phyloP scores from a whole-genome alignment of 2,329 filamentous ascomycete genomes.

The Neofusicoccum laricinum region DNA sequence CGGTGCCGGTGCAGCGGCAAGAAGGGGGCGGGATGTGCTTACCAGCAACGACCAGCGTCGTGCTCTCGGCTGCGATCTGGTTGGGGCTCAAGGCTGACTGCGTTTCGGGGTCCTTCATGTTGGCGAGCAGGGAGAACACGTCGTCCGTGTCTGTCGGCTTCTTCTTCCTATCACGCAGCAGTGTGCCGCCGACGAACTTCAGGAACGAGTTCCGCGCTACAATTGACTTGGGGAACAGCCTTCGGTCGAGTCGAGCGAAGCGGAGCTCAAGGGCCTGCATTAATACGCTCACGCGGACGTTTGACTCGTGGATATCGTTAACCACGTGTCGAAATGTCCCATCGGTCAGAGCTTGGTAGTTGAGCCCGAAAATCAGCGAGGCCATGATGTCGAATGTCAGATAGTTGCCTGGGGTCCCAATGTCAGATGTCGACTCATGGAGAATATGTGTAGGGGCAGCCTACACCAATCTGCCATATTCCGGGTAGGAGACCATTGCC shows the following conservation, averaged over 20 bases:
- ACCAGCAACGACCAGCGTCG: conserved; percentile 47
- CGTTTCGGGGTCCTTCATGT: conserved; percentile 47
- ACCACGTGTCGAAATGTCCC: conserved; percentile 35
- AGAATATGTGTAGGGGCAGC: not conserved
- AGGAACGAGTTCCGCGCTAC: not conserved
- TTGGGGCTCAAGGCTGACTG: conserved; percentile 42
- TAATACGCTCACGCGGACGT: not conserved
- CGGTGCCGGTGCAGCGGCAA: not conserved
- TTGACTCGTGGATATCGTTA: conserved; percentile 36
- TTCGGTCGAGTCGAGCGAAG: not conserved
- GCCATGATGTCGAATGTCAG: conserved; percentile 53
- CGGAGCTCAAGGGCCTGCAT: not conserved
- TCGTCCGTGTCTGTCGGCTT: not conserved
- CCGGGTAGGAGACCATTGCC: not conserved
- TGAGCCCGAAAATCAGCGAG: conserved; percentile 45
- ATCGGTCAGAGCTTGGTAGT: conserved; percentile 33
- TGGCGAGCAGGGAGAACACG: conserved; percentile 21
- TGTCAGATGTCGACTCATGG: not conserved
- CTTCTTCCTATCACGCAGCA: not conserved
- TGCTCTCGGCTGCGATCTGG: conserved; percentile 50
- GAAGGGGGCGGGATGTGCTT: not conserved
- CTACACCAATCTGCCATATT: not conserved
- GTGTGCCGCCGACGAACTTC: not conserved
- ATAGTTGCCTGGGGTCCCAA: not conserved
- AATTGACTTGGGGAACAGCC: conserved; percentile 1